Conservation (phyloP, 805 yeast genomes). For the Jamesozyma lodderae region DNA sequence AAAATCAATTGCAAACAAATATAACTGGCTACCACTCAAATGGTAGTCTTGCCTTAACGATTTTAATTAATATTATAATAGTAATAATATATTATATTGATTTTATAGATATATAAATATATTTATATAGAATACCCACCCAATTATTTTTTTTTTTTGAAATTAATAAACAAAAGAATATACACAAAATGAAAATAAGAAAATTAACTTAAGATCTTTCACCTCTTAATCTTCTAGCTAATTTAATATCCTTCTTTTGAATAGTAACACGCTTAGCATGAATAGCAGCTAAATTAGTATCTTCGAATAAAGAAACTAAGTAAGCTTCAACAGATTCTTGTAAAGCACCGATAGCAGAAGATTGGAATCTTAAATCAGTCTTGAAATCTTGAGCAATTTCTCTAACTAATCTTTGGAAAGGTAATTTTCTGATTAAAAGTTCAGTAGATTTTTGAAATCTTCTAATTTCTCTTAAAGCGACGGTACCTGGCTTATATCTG, state of each 20-base stretch:
- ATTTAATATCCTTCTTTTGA: slow-evolving; percentile 95
- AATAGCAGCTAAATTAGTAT: slow-evolving; percentile 95
- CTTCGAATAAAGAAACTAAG: slow-evolving; percentile 92
- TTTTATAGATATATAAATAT: not conserved
- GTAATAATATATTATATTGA: not conserved
- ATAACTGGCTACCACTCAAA: slow-evolving; percentile 55
- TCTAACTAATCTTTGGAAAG: slow-evolving; percentile 94
- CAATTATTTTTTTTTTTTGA: not conserved
- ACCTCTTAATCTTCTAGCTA: slow-evolving; percentile 97
- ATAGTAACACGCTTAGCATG: slow-evolving; percentile 99
- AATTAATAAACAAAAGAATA: slow-evolving; percentile 1
- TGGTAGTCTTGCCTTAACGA: slow-evolving; percentile 37
- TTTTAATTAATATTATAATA: too few species aligned
- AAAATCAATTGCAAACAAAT: slow-evolving; percentile 41
- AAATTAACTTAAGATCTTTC: slow-evolving; percentile 58
- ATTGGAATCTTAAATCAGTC: slow-evolving; percentile 91
- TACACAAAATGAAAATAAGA: not conserved
- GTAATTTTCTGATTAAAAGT: slow-evolving; percentile 88
- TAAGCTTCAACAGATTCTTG: slow-evolving; percentile 99
- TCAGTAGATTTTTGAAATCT: slow-evolving; percentile 96
- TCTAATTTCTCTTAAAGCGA: slow-evolving; percentile 93
- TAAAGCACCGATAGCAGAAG: slow-evolving; percentile 94
- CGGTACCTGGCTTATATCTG: slow-evolving; percentile 97
- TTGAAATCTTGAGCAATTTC: slow-evolving; percentile 93
- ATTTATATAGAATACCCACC: not conserved